These are phyloP conservation scores for Coniochaeta hoffmannii DNA, from an alignment of 2,329 filamentous ascomycete species.

Conservation along the genomic window DNA sequence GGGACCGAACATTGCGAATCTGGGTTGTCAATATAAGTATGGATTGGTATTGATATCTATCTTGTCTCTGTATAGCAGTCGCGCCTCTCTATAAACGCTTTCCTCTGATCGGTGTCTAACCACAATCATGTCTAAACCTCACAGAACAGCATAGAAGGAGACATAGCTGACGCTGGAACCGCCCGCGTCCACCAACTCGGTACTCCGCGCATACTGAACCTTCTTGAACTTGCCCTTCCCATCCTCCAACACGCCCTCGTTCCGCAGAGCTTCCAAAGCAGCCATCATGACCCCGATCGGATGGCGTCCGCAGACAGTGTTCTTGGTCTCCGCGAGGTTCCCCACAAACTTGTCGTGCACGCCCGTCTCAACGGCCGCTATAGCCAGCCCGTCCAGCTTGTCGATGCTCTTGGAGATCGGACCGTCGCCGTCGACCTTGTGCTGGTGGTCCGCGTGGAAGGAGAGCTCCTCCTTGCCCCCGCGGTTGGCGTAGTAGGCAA, in stretches of 20 bases:
- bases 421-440: conserved; percentile 4
- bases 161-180: conserved; percentile 95
- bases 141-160: conserved; percentile 78
- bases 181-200: conserved; percentile 54
- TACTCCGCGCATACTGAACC: conserved; percentile 81
- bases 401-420: conserved; percentile 79
- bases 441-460: conserved; percentile 16
- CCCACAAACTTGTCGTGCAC: conserved; percentile 62
- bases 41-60: neutral
- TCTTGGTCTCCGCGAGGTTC: conserved; percentile 64
- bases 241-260: conserved; percentile 23
- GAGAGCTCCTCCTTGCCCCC: conserved; percentile 31
- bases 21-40: too few species aligned
- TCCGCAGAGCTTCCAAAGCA: conserved; percentile 60
- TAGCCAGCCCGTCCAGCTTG: conserved; percentile 70
- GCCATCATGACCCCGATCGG: conserved; percentile 93
- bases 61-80: neutral
- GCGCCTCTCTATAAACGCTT: neutral
- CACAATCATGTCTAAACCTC: conserved; percentile 8
- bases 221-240: conserved; percentile 61
- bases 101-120: neutral
- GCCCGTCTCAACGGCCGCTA: conserved; percentile 77
- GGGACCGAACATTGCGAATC: too few species aligned
- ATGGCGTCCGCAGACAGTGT: conserved; percentile 91
- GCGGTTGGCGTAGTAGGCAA: conserved; percentile 58